Evolutionary conservation across 202 grass and related monocot genomes (phyloP), one percentile per base, ranked within the genome.

Genomic region (Setaria viridis): DNA sequence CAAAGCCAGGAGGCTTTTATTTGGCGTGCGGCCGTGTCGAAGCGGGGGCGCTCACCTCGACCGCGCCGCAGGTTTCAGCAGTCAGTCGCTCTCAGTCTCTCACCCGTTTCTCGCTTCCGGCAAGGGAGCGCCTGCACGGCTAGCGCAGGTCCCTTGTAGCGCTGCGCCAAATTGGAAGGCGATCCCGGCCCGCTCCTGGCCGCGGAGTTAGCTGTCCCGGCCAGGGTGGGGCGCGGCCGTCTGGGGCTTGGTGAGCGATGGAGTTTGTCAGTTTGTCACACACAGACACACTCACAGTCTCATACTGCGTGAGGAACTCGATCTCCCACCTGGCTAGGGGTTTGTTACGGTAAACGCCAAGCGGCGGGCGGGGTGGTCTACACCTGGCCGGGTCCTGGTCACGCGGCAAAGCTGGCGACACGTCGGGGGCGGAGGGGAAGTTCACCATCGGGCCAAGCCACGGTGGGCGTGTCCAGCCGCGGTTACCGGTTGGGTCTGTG

Each of bases 11-110:
- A 60, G 20, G 76, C 50, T 82, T 83, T 50, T 50, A 50, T 15
- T 14, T 80, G 39, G 79, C 35, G 56, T 6, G 62, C 45, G 72
- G 66, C 21, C 80, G 80, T 83, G 79, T 79, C 74, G 79, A 86
- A 51, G 79, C 75, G 6, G 35, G 67, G 15, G 53, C 46, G 35
- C 69, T 64, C 67, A 37, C 21, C 41, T 32, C 53, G 63, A 41
- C 62, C 47, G 3, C 11, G 78, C 78, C 78, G 33, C 63, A 80
- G 32, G 63, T 80, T 80, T 69, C 46, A 10, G 33, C 9, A 20
- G 1, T 25, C 25, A 25, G 63, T 9, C 8, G 43, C 25, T 2
- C 42, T 20, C 57, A 1, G 4, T 21, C 1, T 1, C 20, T 9
- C 66, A 46, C 19, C 39, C 19, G 39, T 25, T 46, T 25, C 67